A percentile compares a stretch with the other conserved stretches of the same genome.
Evolutionary conservation across 2,329 filamentous ascomycete genomes (phyloP).

Genomic region (Colletotrichum shisoi): DNA sequence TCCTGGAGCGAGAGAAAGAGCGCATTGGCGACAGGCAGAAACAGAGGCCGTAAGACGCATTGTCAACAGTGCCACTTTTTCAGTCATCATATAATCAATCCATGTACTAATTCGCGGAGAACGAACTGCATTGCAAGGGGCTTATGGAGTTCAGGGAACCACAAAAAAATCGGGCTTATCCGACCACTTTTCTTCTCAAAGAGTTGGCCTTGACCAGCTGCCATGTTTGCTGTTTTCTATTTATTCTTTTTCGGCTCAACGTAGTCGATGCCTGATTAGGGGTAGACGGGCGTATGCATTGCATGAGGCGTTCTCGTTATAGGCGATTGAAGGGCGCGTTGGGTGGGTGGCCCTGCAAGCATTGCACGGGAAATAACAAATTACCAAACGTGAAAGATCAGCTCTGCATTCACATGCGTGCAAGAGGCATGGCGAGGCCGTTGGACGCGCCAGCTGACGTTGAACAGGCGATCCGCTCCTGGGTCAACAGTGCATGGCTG

Average conservation of each 20-base stretch:
- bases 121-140: constrained; percentile 35
- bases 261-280: neutral
- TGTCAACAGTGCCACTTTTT: constrained; percentile 5
- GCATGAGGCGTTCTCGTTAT: constrained; percentile 35
- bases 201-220: neutral
- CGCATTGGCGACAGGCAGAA: constrained; percentile 32
- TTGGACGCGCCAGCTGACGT: neutral
- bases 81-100: constrained; percentile 33
- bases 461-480: neutral
- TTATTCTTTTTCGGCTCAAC: constrained; percentile 16
- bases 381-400: neutral
- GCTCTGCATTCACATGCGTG: constrained; percentile 11
- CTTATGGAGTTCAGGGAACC: constrained; percentile 33
- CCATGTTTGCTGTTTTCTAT: constrained; percentile 4
- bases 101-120: constrained; percentile 36
- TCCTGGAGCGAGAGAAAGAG: constrained; percentile 63
- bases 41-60: constrained; percentile 19
- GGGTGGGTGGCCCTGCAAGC: constrained; percentile 15
- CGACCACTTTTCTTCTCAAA: constrained; percentile 15
- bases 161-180: constrained; percentile 20
- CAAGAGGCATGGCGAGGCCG: neutral
- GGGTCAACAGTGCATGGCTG: neutral
- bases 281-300: constrained; percentile 31
- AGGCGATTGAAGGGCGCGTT: constrained; percentile 18
- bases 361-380: constrained; percentile 24